Percentiles rank a stretch among this genome's conserved stretches.
Evolutionary conservation across 1,139 yeast genomes (phyloP).

Genomic region (Trichomonascaceae sp.): DNA sequence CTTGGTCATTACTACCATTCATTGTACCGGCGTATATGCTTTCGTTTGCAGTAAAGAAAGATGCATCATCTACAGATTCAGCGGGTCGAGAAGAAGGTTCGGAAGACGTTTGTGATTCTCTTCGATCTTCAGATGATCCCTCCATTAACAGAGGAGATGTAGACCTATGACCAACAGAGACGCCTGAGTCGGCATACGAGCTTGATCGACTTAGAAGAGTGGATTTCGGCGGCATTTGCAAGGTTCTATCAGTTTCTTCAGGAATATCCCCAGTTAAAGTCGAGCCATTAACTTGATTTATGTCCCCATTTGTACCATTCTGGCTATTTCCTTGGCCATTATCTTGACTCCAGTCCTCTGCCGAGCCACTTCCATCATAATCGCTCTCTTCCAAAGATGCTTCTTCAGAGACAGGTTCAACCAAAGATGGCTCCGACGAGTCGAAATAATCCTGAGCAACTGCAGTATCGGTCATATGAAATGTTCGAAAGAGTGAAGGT

Average conservation of each 20-base stretch:
- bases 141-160: slow-evolving; percentile 2
- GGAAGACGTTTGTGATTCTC: neutral
- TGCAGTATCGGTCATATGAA: neutral
- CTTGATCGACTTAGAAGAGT: neutral
- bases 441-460: neutral
- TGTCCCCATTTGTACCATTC: neutral
- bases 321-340: neutral
- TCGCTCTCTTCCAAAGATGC: neutral
- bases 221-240: neutral
- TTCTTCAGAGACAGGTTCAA: neutral
- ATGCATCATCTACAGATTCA: slow-evolving; percentile 5
- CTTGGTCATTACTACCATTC: neutral
- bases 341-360: neutral
- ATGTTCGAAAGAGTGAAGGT: neutral
- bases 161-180: slow-evolving; percentile 4
- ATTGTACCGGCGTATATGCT: neutral
- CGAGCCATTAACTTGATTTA: neutral
- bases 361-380: neutral
- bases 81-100: neutral
- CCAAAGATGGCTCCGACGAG: neutral
- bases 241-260: neutral
- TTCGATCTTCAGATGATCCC: neutral
- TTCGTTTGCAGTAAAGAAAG: slow-evolving; percentile 7
- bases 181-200: neutral
- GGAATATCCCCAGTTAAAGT: neutral